Percentiles rank a stretch among this genome's conserved stretches.
Evolutionary conservation across 2,329 filamentous ascomycete species (phyloP).

Genomic region (Xylaria sp.): DNA sequence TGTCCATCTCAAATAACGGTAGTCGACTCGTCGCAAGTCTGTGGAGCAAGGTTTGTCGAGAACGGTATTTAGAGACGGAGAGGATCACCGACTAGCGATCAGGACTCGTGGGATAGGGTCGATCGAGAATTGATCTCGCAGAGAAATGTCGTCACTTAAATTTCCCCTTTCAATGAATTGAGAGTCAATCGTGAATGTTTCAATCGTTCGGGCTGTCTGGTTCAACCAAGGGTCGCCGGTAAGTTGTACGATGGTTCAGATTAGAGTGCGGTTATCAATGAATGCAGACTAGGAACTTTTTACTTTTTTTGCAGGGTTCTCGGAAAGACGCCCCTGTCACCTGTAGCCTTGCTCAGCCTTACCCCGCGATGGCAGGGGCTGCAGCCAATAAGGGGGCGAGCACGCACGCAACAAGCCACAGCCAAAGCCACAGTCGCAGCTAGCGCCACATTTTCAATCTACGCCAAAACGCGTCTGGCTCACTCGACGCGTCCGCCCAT

Average conservation of each 20-base stretch:
- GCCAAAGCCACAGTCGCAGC: slow-evolving; percentile 18
- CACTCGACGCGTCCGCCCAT: slow-evolving; percentile 7
- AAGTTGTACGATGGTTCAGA: not conserved
- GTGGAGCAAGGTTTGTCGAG: not conserved
- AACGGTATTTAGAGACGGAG: not conserved
- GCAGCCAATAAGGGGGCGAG: slow-evolving; percentile 25
- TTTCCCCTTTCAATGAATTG: not conserved
- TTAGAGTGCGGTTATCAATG: not conserved
- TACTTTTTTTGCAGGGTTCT: slow-evolving; percentile 26
- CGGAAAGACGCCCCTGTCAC: not conserved
- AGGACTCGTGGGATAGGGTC: not conserved
- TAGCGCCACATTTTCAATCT: slow-evolving; percentile 39
- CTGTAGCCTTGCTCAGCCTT: slow-evolving; percentile 35
- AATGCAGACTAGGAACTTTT: slow-evolving; percentile 23
- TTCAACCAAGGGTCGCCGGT: not conserved
- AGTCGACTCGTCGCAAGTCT: not conserved
- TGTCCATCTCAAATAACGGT: slow-evolving; percentile 30
- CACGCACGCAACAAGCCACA: not conserved
- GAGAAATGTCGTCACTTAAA: no score
- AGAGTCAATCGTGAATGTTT: not conserved
- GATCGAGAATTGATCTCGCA: not conserved
- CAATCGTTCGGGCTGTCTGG: not conserved
- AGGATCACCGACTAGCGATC: not conserved
- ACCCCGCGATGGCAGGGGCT: slow-evolving; percentile 37
- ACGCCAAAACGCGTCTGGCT: slow-evolving; percentile 45